These are phyloP conservation scores for Articulospora tetracladia DNA, from an alignment of 495 filamentous ascomycete genomes.

Conservation along the genomic window DNA sequence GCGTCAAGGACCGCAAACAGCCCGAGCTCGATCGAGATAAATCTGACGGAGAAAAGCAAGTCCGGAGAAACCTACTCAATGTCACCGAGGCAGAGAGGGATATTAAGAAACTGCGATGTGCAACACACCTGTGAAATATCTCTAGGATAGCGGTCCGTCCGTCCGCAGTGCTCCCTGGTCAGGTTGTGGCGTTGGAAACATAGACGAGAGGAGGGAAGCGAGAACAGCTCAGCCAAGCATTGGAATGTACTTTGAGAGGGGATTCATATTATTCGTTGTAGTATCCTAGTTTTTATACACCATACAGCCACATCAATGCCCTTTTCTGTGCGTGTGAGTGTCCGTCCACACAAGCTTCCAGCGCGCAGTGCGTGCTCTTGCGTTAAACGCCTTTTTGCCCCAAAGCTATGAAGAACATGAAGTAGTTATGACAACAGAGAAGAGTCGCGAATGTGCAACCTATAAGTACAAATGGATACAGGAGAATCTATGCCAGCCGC, in stretches of 20 bases:
- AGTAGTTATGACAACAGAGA: constrained; percentile 27
- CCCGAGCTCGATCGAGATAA: neutral
- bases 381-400: constrained; percentile 21
- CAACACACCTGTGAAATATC: constrained; percentile 10
- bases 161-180: neutral
- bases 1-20: neutral
- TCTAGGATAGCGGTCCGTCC: neutral
- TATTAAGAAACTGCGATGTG: constrained; percentile 12
- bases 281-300: constrained; percentile 28
- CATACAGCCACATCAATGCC: constrained; percentile 24
- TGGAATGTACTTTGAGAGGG: constrained; percentile 19
- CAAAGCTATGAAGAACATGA: constrained; percentile 26
- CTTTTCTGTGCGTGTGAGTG: constrained; percentile 22
- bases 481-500: constrained; percentile 24
- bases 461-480: constrained; percentile 28
- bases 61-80: neutral
- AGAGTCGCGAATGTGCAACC: constrained; percentile 25
- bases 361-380: constrained; percentile 21
- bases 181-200: neutral
- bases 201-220: neutral
- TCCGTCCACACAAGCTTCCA: constrained; percentile 17
- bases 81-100: neutral
- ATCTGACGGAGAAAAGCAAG: neutral
- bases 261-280: constrained; percentile 30
- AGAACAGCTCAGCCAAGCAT: neutral